Evolutionary conservation across 257 asterid genomes (phyloP).

Genomic region (Solanum chmielewskii): DNA sequence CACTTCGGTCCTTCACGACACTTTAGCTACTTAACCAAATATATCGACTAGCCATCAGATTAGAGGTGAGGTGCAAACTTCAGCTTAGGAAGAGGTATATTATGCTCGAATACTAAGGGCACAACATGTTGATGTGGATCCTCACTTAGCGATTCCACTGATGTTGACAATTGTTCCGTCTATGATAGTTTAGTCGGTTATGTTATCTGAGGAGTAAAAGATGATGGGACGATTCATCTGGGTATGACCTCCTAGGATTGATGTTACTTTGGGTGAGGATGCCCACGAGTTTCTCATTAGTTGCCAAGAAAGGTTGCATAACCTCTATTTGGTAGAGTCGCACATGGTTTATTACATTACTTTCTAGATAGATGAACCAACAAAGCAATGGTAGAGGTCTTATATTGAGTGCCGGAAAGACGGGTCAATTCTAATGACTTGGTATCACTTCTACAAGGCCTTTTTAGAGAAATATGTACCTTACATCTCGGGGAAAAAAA

Average conservation of each 20-base stretch:
- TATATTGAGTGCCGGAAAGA: too few relatives aligned
- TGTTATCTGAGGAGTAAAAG: background rate
- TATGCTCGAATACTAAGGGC: background rate
- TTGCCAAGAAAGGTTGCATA: background rate
- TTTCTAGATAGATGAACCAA: background rate
- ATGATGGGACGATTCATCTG: background rate
- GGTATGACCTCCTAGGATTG: background rate
- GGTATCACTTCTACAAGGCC: background rate
- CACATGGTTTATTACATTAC: too few relatives aligned
- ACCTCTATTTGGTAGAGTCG: background rate
- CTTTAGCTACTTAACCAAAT: background rate
- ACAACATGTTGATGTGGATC: background rate
- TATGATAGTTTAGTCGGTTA: background rate
- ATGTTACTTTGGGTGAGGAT: background rate
- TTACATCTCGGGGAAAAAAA: too few relatives aligned
- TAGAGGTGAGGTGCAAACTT: background rate
- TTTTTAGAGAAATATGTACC: background rate
- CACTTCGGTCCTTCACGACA: background rate
- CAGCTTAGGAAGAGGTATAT: too few relatives aligned
- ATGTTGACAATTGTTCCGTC: too few relatives aligned
- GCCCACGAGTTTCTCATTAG: background rate
- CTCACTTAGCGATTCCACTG: background rate
- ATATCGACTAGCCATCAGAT: background rate
- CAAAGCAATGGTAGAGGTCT: background rate
- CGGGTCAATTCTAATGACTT: background rate